Evolutionary conservation across 305 asterid genomes (phyloP), one percentile per base, ranked within the genome.

Genomic region (Fraxinus paxiana): DNA sequence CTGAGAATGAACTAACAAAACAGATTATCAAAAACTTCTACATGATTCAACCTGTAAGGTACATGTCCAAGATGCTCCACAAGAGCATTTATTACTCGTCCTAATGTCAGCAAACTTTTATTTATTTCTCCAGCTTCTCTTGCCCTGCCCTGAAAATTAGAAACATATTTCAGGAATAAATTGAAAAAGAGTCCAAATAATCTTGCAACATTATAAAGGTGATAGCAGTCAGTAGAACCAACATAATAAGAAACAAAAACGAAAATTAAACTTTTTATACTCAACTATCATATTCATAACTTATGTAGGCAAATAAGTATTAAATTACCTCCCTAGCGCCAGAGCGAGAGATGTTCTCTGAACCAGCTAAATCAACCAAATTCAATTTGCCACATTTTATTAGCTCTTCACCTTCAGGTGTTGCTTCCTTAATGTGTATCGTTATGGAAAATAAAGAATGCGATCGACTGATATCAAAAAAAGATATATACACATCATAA

Each of bases 371-470:
- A 84, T 96, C 98, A 56, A 96, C 99, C 86, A 94, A 87, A 86
- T 96, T 96, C 83, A 96, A 88, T 89, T 94, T 96, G 83, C 99
- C 99, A 74, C 98, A 94, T 85, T 96, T 96, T 73, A 96, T 96
- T 24, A 96, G 93, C 82, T 96, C 99, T 92, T 96, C 99, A 4
- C 98, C 99, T 89, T 96, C 98, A 70, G 98, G 93, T n/a, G 98
- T 96, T 22, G 98, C 91, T 90, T 96, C 99, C 91, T 93, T 96
- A 82, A 96, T 96, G 87, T 96, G 99, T 78, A 96, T 96, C 5
- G 98, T 94, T 77, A 96, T 94, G 84, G 98, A 91, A 82, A 96
- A 96, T 6, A 96, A 93, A 69, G 98, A 96, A 89, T 96, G 99
- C 61, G 99, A 96, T 76, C 98, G 98, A 89, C 99, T 94, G 91